These are phyloP conservation scores for Populus davidiana DNA, from an alignment of 345 rosid genomes.

Conservation along the genomic window DNA sequence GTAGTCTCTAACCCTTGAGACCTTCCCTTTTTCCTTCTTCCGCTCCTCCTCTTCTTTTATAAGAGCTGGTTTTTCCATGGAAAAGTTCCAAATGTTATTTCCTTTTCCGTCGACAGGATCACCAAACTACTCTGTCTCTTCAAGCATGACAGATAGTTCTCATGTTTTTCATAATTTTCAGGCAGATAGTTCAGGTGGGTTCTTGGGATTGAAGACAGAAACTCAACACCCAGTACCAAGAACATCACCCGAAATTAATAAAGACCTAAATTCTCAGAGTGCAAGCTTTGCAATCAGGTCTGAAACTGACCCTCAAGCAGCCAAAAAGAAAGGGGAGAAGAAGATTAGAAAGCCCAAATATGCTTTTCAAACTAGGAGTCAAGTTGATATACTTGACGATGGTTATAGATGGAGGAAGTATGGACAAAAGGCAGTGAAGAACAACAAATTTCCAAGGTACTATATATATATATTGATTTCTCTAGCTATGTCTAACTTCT, in stretches of 20 bases:
- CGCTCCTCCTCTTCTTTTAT: neutral
- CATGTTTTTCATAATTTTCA: constrained; percentile 11
- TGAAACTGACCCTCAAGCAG: constrained; percentile 5
- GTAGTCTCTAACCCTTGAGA: neutral
- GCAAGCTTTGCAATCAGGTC: constrained; percentile 3
- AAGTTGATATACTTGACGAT: constrained; percentile 64
- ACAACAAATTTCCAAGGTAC: constrained; percentile 36
- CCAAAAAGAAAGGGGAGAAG: constrained; percentile 38
- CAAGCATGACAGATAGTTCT: constrained; percentile 12
- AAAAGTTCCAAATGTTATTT: constrained; percentile 48
- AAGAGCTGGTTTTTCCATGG: constrained; percentile 29
- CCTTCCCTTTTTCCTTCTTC: neutral
- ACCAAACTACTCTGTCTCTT: constrained; percentile 6
- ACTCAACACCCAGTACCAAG: neutral
- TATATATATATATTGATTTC: neutral
- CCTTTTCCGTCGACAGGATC: constrained; percentile 31
- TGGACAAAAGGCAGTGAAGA: constrained; percentile 69
- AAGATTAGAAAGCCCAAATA: constrained; percentile 44
- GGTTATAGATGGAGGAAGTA: constrained; percentile 80
- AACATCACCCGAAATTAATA: neutral
- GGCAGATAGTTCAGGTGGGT: constrained; percentile 25
- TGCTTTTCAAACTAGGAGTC: constrained; percentile 71
- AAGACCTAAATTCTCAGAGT: neutral
- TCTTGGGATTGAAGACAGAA: constrained; percentile 28
- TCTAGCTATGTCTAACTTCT: neutral